A percentile compares a stretch with the other conserved stretches of the same genome.
Evolutionary conservation across 306 rosid species (phyloP).

Genomic region (Aeschynomene evenia): DNA sequence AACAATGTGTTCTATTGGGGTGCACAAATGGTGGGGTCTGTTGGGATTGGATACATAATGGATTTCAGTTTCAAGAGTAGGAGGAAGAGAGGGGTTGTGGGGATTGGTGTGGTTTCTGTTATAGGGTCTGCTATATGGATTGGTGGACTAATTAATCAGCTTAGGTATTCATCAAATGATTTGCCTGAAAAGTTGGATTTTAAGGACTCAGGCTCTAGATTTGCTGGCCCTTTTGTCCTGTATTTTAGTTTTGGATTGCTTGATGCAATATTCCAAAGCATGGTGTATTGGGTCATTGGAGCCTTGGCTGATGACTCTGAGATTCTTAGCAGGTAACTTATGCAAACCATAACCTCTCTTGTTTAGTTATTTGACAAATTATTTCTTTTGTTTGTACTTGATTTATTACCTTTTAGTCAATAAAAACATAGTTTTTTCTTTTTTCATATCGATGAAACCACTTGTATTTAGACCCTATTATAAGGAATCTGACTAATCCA

Average conservation of each 20-base stretch:
- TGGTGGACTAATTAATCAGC: constrained; percentile 65
- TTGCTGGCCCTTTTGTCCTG: constrained; percentile 64
- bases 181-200: constrained; percentile 46
- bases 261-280: constrained; percentile 75
- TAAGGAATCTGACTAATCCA: no score
- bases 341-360: not conserved
- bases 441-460: no score
- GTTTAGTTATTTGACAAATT: not conserved
- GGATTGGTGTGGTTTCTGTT: constrained; percentile 45
- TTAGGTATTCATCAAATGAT: constrained; percentile 30
- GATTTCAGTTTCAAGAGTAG: constrained; percentile 71
- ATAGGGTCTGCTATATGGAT: constrained; percentile 62
- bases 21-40: constrained; percentile 72
- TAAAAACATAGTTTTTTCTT: no score
- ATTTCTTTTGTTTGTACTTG: not conserved
- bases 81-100: constrained; percentile 59
- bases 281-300: constrained; percentile 79
- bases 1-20: constrained; percentile 77
- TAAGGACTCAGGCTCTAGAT: constrained; percentile 47
- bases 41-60: constrained; percentile 62
- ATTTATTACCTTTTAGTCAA: not conserved
- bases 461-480: no score
- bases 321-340: constrained; percentile 63
- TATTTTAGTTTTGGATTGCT: constrained; percentile 68
- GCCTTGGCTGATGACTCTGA: constrained; percentile 69